phyloP scores from a whole-genome alignment of 176 grass and related monocot genomes.

The Carex littledalei region DNA sequence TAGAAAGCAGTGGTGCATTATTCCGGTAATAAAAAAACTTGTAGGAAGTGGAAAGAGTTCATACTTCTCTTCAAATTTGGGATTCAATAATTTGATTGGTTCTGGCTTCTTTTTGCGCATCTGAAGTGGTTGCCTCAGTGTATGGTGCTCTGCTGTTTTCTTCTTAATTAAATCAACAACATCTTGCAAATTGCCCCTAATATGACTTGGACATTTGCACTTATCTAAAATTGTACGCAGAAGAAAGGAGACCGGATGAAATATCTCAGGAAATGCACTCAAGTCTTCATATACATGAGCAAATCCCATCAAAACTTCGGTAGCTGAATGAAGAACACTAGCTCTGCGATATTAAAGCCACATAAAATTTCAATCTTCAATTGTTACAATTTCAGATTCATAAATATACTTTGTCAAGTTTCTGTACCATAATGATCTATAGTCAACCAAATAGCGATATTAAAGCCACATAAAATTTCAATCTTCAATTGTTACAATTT shows the following conservation, averaged over 20 bases:
- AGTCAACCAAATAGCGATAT: no score
- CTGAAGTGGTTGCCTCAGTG: no score
- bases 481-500: slow-evolving; percentile 3
- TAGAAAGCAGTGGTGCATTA: neutral
- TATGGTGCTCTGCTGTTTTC: slow-evolving; percentile 49
- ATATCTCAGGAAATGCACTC: slow-evolving; percentile 74
- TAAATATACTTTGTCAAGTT: neutral
- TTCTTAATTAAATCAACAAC: slow-evolving; percentile 66
- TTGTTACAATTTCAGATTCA: neutral
- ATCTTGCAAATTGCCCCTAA: slow-evolving; percentile 55
- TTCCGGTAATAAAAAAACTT: neutral
- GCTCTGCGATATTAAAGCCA: slow-evolving; percentile 34
- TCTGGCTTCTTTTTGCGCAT: slow-evolving; percentile 46
- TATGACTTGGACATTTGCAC: slow-evolving; percentile 22
- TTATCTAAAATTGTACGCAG: slow-evolving; percentile 40
- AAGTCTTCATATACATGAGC: slow-evolving; percentile 68
- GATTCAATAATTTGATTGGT: slow-evolving; percentile 83
- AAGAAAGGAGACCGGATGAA: slow-evolving; percentile 48
- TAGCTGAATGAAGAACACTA: slow-evolving; percentile 53
- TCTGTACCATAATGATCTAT: no score
- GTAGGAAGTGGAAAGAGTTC: slow-evolving; percentile 17
- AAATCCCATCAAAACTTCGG: slow-evolving; percentile 74
- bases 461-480: neutral
- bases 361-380: neutral
- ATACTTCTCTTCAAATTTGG: slow-evolving; percentile 92